phyloP scores from a whole-genome alignment of 768 basidiomycete species.

The Chalciporus sphaerocephalus region DNA sequence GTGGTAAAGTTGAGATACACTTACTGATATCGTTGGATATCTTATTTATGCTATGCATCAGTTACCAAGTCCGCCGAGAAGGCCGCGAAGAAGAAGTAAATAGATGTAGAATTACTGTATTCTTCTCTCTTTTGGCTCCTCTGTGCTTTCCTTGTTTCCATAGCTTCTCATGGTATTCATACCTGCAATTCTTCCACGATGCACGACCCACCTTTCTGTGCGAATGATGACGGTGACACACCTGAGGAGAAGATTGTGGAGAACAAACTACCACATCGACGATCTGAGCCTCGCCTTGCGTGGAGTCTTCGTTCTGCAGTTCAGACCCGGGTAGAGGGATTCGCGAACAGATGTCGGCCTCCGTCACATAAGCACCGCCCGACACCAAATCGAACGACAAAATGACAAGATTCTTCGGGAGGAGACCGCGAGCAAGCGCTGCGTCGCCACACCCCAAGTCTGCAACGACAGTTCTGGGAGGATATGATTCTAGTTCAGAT shows the following conservation, averaged over 20 bases:
- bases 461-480: constrained; percentile 68
- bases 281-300: constrained; percentile 61
- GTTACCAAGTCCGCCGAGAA: constrained; percentile 97
- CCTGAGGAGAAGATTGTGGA: no score
- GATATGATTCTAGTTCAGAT: constrained; percentile 56
- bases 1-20: constrained; percentile 69
- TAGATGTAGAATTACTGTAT: constrained; percentile 73
- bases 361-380: constrained; percentile 69
- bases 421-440: constrained; percentile 69
- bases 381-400: constrained; percentile 80
- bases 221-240: constrained; percentile 41
- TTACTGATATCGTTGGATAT: neutral
- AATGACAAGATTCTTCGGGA: constrained; percentile 63
- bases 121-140: constrained; percentile 46
- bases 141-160: constrained; percentile 39
- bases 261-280: constrained; percentile 91
- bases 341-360: constrained; percentile 80
- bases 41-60: constrained; percentile 29
- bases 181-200: constrained; percentile 34
- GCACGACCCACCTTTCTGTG: constrained; percentile 41
- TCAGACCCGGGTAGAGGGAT: constrained; percentile 86
- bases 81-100: constrained; percentile 93
- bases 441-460: constrained; percentile 98
- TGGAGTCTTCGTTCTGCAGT: constrained; percentile 34
- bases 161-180: constrained; percentile 28